Conservation (phyloP, 2,329 filamentous ascomycete genomes). For the Anthostomella pinea region DNA sequence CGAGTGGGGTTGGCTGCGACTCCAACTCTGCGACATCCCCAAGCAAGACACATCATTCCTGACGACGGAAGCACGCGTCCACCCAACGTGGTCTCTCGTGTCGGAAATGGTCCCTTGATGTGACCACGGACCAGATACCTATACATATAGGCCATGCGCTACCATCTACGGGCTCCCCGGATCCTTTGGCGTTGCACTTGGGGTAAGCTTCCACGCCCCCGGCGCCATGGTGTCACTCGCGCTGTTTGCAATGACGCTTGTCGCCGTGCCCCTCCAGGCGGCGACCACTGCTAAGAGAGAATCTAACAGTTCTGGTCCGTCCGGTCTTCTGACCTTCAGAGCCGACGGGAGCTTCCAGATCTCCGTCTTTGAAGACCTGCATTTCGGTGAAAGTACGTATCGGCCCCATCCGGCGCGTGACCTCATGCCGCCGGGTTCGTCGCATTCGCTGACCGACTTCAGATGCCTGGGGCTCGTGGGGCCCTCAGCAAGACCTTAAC, state of each 20-base stretch:
- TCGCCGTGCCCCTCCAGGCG: conserved; percentile 7
- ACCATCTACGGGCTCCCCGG: conserved; percentile 3
- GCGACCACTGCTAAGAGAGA: conserved; percentile 19
- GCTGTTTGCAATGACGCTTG: conserved; percentile 9
- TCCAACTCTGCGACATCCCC: conserved; percentile 3
- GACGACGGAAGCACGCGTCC: neutral
- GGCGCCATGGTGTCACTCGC: conserved; percentile 3
- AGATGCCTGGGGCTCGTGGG: conserved; percentile 46
- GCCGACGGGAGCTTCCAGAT: conserved; percentile 48
- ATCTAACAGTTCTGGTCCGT: conserved; percentile 12
- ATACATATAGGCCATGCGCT: conserved; percentile 27
- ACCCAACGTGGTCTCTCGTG: neutral
- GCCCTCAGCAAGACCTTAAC: conserved; percentile 53
- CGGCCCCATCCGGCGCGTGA: neutral
- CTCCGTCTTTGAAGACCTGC: conserved; percentile 65
- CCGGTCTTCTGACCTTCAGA: conserved; percentile 35
- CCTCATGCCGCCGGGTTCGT: neutral
- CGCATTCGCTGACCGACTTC: neutral
- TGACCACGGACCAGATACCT: conserved; percentile 29
- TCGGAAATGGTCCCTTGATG: conserved; percentile 2
- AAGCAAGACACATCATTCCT: neutral
- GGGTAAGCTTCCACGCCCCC: conserved; percentile 17
- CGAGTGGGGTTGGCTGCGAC: conserved; percentile 1
- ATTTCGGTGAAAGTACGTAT: conserved; percentile 65
- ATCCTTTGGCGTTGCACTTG: conserved; percentile 1